Conservation (phyloP, 257 asterid genomes). For the Phtheirospermum japonicum region DNA sequence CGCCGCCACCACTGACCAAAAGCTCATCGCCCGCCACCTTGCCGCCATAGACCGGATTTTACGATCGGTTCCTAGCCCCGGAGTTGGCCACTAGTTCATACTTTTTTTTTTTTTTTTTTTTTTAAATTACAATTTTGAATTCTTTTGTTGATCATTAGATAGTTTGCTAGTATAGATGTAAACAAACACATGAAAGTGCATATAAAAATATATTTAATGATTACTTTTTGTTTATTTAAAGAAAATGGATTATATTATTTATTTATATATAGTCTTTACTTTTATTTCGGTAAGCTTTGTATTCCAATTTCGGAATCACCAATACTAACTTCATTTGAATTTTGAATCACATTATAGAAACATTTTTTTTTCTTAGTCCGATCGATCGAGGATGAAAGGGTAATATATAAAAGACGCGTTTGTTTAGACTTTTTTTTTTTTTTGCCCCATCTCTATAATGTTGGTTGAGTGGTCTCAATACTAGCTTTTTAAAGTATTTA, state of each 20-base stretch:
- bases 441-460: neutral
- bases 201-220: neutral
- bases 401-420: neutral
- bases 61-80: slow-evolving; percentile 79
- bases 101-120: neutral
- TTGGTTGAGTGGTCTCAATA: neutral
- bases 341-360: too few species aligned
- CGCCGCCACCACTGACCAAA: slow-evolving; percentile 35
- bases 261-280: neutral
- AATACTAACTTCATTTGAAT: too few species aligned
- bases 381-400: too few species aligned
- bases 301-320: too few species aligned
- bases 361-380: too few species aligned
- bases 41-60: slow-evolving; percentile 50
- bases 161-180: neutral
- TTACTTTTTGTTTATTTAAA: neutral
- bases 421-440: too few species aligned
- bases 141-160: neutral
- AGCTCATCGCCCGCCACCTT: slow-evolving; percentile 54
- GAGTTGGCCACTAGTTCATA: slow-evolving; percentile 48
- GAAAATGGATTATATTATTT: neutral
- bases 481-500: neutral
- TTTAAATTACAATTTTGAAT: neutral
- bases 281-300: too few species aligned
- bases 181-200: neutral